These are phyloP conservation scores for Iberis pinnata DNA, from an alignment of 345 rosid genomes.

Conservation along the genomic window DNA sequence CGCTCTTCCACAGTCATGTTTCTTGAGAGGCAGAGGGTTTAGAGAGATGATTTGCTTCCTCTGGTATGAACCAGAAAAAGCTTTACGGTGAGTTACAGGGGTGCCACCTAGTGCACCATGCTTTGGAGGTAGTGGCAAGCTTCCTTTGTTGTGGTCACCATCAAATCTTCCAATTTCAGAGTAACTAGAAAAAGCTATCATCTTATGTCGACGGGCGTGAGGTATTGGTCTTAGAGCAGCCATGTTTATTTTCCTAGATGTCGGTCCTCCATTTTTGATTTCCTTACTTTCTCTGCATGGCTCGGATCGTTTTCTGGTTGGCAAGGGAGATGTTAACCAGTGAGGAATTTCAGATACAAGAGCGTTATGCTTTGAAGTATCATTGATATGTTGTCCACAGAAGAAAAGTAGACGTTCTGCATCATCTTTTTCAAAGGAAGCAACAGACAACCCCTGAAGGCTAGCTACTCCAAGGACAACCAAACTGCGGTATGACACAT, in stretches of 20 bases:
- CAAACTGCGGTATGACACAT: constrained; percentile 75
- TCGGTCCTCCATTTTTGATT: constrained; percentile 49
- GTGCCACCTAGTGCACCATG: constrained; percentile 44
- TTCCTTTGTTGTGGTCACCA: constrained; percentile 62
- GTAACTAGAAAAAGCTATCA: constrained; percentile 72
- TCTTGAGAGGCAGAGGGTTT: constrained; percentile 89
- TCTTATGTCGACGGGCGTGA: constrained; percentile 62
- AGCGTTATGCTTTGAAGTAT: constrained; percentile 27
- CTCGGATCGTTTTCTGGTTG: constrained; percentile 59
- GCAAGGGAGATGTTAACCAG: constrained; percentile 85
- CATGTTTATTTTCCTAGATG: constrained; percentile 41
- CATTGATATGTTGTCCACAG: constrained; percentile 44
- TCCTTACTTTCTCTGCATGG: constrained; percentile 47
- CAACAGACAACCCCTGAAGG: constrained; percentile 92
- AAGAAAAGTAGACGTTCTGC: constrained; percentile 89
- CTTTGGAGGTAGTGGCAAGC: constrained; percentile 56
- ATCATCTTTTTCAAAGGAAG: constrained; percentile 95
- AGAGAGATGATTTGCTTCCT: constrained; percentile 85
- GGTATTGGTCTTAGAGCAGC: constrained; percentile 97
- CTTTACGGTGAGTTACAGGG: constrained; percentile 63
- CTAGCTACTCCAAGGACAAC: constrained; percentile 92
- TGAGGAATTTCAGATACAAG: constrained; percentile 43
- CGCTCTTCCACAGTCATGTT: constrained; percentile 96
- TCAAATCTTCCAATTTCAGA: constrained; percentile 65
- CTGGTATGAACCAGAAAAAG: constrained; percentile 69